Base-by-base conservation (phyloP, 352 stramenopile genomes). In the Blastocystis sp. region DNA sequence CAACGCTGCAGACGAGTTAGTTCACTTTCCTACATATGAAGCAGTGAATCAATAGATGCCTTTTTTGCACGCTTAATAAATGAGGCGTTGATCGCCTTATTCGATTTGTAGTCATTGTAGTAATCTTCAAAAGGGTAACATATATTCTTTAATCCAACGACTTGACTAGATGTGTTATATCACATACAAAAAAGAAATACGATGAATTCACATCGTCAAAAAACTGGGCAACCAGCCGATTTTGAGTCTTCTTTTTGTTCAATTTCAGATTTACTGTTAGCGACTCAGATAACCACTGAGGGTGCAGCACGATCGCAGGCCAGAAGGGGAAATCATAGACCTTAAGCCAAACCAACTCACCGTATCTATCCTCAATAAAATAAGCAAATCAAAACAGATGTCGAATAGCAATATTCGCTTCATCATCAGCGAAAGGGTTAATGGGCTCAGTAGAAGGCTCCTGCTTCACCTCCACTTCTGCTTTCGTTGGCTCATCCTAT, bases 101-200 rank as follows among this genome's bases (percentile, higher is more conserved):
- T 85, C n/a, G 59, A 4, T 68, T 65, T 85, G 56, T 66, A 85
- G 9, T 85, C 73, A 3, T 65, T 53, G 41, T 66, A 85, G 39
- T 68, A 85, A 8, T 50, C 50, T 5, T 85, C 73, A 68, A 85
- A 85, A 20, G 73, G 73, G 53, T 85, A 85, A 24, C 43, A 85
- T 39, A 85, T 85, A 65, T 85, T 68, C 30, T 68, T 85, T 30
- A 85, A n/a, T 0, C 73, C 73, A 85, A 85, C 73, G n/a, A 85
- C 50, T 45, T 85, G 73, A 47, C 73, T 85, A 85, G 5, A 39
- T n/a, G 26, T 53, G 13, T 53, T 3, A 66, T n/a, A 26, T 30
- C 30, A 7, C 30, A 34, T 34, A 81, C 50, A 39, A 39, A 39
- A 66, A 2, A 30, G 2, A 37, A 43, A n/a, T 47, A 85, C 73